Evolutionary conservation across 176 grass and related monocot genomes (phyloP).

Genomic region (Puya raimondii): DNA sequence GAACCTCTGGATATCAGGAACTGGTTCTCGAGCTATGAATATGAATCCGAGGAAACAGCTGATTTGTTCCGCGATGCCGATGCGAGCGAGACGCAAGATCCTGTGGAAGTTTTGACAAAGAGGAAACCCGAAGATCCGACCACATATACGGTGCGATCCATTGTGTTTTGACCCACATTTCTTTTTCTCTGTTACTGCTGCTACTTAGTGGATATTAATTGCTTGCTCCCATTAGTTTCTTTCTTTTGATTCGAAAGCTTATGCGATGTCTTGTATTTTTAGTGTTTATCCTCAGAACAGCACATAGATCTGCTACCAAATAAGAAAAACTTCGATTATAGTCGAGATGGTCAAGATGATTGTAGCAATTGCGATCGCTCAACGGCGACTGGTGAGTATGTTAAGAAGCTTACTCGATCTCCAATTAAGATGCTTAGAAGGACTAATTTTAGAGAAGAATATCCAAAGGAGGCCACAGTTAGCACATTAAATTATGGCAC

Average conservation of each 20-base stretch:
- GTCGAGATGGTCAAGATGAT: not conserved
- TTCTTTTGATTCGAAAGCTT: not conserved
- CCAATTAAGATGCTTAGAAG: not conserved
- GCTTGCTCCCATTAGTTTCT: too few species aligned
- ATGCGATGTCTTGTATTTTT: not conserved
- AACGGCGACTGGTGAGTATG: not conserved
- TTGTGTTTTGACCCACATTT: not conserved
- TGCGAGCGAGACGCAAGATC: conserved; percentile 42
- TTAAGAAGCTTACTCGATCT: not conserved
- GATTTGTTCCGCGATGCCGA: conserved; percentile 10
- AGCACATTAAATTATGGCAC: too few species aligned
- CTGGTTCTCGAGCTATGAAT: conserved; percentile 83
- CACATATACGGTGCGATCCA: conserved; percentile 10
- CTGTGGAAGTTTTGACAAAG: conserved; percentile 22
- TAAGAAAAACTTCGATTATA: not conserved
- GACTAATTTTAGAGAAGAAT: not conserved
- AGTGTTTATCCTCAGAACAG: not conserved
- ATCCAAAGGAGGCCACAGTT: not conserved
- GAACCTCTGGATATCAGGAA: conserved; percentile 79
- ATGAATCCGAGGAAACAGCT: conserved; percentile 32
- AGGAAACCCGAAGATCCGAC: conserved; percentile 2
- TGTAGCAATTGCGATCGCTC: not conserved
- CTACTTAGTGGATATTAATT: not conserved
- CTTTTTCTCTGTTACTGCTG: not conserved
- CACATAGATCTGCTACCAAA: not conserved